Percentiles rank a stretch among this genome's conserved stretches.
Evolutionary conservation across 1,284 basidiomycete species (phyloP).

Genomic region (Entoloma clypeatum): DNA sequence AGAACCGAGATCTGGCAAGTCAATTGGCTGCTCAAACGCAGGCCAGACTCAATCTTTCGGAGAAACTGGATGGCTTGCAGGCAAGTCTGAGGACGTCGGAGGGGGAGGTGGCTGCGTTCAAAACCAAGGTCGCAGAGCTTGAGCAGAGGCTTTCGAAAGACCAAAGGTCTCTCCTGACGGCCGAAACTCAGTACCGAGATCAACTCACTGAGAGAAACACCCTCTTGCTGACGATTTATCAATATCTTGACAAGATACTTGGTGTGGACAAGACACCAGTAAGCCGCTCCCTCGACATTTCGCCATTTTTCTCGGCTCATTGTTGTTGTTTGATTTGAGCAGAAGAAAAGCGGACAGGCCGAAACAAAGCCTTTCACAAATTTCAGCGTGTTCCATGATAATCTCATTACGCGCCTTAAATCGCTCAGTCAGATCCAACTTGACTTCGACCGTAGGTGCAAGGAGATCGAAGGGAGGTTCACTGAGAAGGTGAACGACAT

Average conservation of each 20-base stretch:
- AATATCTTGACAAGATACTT: constrained; percentile 92
- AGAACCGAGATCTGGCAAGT: constrained; percentile 73
- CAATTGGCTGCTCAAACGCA: constrained; percentile 83
- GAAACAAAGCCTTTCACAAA: constrained; percentile 92
- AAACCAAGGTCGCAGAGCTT: constrained; percentile 65
- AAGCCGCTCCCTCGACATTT: constrained; percentile 33
- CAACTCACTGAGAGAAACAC: constrained; percentile 93
- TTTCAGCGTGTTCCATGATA: constrained; percentile 93
- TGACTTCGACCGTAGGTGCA: constrained; percentile 84
- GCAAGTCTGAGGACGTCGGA: constrained; percentile 62
- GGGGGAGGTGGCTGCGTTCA: constrained; percentile 54
- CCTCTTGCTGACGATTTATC: constrained; percentile 86
- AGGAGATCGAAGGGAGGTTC: constrained; percentile 75
- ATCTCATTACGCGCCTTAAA: constrained; percentile 85
- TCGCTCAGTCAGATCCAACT: constrained; percentile 78
- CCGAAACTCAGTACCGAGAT: constrained; percentile 81
- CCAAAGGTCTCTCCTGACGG: constrained; percentile 66
- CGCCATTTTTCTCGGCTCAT: constrained; percentile 3
- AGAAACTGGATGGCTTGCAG: constrained; percentile 78
- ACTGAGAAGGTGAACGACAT: constrained; percentile 74
- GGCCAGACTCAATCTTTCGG: constrained; percentile 75
- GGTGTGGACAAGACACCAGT: constrained; percentile 84
- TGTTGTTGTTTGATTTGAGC: constrained; percentile 6
- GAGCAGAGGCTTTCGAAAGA: constrained; percentile 84
- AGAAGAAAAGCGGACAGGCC: constrained; percentile 70